Percentiles rank a stretch among this genome's conserved stretches.
These are phyloP conservation scores for Globisporangium perplexum DNA, from an alignment of 352 stramenopile species.

Conservation along the genomic window DNA sequence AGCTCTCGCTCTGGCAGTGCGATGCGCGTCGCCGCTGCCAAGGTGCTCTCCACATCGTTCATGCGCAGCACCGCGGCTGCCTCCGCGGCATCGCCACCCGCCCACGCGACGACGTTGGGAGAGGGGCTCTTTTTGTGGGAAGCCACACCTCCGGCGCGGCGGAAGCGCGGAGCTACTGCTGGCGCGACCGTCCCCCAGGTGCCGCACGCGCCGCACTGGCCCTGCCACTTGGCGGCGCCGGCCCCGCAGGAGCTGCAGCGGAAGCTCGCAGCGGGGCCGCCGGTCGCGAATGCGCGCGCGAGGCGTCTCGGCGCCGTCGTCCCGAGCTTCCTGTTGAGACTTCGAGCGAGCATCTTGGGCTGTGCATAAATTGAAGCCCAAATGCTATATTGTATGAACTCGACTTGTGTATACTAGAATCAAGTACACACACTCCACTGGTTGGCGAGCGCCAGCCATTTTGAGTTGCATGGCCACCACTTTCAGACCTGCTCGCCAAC, in stretches of 20 bases:
- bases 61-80: constrained; percentile 42
- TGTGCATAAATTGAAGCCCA: too few relatives aligned
- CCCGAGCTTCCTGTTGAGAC: neutral
- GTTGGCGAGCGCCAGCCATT: neutral
- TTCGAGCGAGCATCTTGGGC: neutral
- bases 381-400: neutral
- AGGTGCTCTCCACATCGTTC: constrained; percentile 54
- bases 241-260: constrained; percentile 56
- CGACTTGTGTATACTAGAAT: neutral
- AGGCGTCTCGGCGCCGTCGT: neutral
- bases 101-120: constrained; percentile 24
- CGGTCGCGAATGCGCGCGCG: constrained; percentile 15
- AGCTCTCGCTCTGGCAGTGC: constrained; percentile 68
- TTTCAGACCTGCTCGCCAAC: neutral
- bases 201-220: constrained; percentile 81
- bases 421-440: neutral
- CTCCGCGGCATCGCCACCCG: constrained; percentile 5
- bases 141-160: constrained; percentile 46
- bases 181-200: constrained; percentile 89
- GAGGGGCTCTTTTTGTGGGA: constrained; percentile 36
- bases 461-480: neutral
- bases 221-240: constrained; percentile 77
- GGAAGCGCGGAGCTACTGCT: constrained; percentile 36
- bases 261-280: constrained; percentile 23
- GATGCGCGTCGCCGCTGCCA: constrained; percentile 50